Evolutionary conservation across 441 rosid species (phyloP).

Genomic region (Jatropha podagrica): DNA sequence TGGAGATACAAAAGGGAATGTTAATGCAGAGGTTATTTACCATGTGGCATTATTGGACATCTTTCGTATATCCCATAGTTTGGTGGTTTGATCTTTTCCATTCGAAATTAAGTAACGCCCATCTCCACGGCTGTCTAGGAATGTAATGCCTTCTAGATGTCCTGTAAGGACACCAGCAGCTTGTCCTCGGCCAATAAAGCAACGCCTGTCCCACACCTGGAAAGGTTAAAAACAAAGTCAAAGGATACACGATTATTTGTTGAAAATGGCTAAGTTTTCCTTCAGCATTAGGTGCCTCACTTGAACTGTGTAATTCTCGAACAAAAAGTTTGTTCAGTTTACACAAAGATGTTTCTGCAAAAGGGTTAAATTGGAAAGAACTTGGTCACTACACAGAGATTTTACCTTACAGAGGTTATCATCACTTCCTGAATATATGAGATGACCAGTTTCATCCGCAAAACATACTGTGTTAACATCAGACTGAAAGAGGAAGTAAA

Average conservation of each 20-base stretch:
- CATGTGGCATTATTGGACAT: constrained; percentile 57
- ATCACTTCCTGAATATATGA: constrained; percentile 91
- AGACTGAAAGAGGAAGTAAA: constrained; percentile 49
- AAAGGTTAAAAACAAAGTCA: too few relatives aligned
- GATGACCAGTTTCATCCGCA: constrained; percentile 88
- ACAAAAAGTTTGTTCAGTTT: not conserved
- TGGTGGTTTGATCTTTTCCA: constrained; percentile 91
- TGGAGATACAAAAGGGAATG: constrained; percentile 20
- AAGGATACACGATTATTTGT: not conserved
- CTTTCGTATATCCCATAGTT: constrained; percentile 92
- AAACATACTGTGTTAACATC: constrained; percentile 93
- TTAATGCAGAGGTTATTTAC: constrained; percentile 25
- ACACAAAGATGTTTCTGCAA: not conserved
- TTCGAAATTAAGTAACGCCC: constrained; percentile 90
- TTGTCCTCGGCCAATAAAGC: constrained; percentile 60
- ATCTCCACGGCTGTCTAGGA: constrained; percentile 85
- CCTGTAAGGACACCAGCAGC: constrained; percentile 81
- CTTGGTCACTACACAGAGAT: not conserved
- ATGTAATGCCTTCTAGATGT: constrained; percentile 89
- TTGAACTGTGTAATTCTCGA: not conserved
- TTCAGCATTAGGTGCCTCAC: not conserved
- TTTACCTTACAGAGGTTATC: constrained; percentile 80
- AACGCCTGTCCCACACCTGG: constrained; percentile 97
- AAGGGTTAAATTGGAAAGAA: not conserved
- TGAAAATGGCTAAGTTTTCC: constrained; percentile 1